Percentiles rank a stretch among this genome's conserved stretches.
Evolutionary conservation across 1,284 basidiomycete genomes (phyloP).

Genomic region (Melampsora larici-populina): DNA sequence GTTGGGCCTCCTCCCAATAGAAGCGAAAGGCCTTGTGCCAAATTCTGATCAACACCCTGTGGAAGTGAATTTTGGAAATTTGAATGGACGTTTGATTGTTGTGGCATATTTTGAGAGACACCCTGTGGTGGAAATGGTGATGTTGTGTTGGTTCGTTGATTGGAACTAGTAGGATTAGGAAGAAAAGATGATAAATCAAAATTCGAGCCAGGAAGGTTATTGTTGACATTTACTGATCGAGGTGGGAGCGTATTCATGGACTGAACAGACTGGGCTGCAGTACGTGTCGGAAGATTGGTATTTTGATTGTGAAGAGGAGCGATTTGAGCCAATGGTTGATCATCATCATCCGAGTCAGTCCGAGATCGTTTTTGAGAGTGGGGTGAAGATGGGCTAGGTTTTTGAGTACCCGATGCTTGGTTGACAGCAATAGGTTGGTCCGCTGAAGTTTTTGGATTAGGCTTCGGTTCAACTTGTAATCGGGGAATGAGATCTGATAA

Average conservation of each 20-base stretch:
- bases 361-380: slow-evolving; percentile 27
- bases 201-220: background rate
- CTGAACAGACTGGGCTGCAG: background rate
- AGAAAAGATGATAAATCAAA: background rate
- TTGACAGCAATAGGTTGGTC: slow-evolving; percentile 1
- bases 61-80: background rate
- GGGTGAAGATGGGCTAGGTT: background rate
- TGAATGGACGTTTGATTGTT: too few species aligned
- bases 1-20: slow-evolving; percentile 6
- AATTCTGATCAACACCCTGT: background rate
- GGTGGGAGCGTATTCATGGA: too few species aligned
- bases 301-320: background rate
- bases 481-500: too few species aligned
- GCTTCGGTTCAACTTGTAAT: too few species aligned
- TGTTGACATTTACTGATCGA: too few species aligned
- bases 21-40: slow-evolving; percentile 24
- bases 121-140: too few species aligned
- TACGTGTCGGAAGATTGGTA: background rate
- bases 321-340: background rate
- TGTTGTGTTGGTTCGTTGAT: too few species aligned
- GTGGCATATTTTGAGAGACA: too few species aligned
- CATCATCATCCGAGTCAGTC: slow-evolving; percentile 12
- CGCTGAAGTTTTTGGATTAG: background rate
- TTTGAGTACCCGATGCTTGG: background rate
- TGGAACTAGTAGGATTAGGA: too few species aligned